These are phyloP conservation scores for Lentinula sp. DNA, from an alignment of 768 basidiomycete species.

Conservation along the genomic window DNA sequence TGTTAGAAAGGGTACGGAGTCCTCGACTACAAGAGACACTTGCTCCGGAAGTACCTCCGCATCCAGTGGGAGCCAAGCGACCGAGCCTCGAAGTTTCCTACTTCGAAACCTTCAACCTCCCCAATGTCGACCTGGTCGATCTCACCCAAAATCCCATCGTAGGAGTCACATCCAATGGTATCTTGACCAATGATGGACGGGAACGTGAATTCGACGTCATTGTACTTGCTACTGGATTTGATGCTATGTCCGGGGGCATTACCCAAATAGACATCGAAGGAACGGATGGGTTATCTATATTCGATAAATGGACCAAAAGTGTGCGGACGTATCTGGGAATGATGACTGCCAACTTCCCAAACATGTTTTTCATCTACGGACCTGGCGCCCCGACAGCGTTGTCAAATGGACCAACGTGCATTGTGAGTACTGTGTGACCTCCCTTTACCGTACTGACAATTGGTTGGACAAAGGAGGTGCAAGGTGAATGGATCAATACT, in stretches of 20 bases:
- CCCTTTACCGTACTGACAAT: neutral
- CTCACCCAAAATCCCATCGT: conserved; percentile 15
- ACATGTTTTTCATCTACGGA: conserved; percentile 11
- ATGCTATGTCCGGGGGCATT: conserved; percentile 18
- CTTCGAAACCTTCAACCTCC: conserved; percentile 19
- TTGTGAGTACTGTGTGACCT: conserved; percentile 9
- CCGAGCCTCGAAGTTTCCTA: conserved; percentile 15
- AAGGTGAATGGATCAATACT: conserved; percentile 1
- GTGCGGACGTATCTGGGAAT: conserved; percentile 19
- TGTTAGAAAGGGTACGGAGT: conserved; percentile 12
- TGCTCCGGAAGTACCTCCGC: conserved; percentile 15
- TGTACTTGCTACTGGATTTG: conserved; percentile 19
- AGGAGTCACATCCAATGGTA: conserved; percentile 15
- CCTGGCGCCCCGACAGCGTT: conserved; percentile 7
- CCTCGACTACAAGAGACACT: conserved; percentile 17
- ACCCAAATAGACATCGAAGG: conserved; percentile 17
- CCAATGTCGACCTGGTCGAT: conserved; percentile 17
- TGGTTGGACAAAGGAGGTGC: neutral
- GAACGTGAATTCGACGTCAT: conserved; percentile 18
- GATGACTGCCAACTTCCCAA: conserved; percentile 15
- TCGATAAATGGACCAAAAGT: conserved; percentile 17
- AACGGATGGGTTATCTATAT: conserved; percentile 12
- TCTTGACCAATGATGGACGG: conserved; percentile 14
- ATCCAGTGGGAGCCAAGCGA: conserved; percentile 19
- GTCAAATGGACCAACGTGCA: conserved; percentile 19